Base-by-base conservation (phyloP, 345 rosid species). In the Carallia pectinifolia region DNA sequence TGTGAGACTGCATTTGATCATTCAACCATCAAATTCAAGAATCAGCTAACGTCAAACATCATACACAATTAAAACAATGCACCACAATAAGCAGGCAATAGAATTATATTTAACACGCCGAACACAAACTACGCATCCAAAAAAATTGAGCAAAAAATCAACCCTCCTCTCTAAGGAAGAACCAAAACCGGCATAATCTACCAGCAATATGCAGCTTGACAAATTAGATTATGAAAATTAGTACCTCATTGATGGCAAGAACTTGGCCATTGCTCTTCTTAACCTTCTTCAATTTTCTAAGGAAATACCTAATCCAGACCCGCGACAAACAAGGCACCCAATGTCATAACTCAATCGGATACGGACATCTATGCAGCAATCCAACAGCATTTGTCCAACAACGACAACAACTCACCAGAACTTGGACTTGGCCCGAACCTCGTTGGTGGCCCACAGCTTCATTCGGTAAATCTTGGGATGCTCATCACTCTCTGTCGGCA, bases 381-480 rank as follows among this genome's bases (percentile, higher is more conserved):
- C 9, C 23, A 54, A 54, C 23, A 19, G 3, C 5, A 54, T 54
- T 54, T 19, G 59, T 2, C 30, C 15, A 44, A 39, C 47, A 39
- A 2, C 9, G 9, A 44, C 15, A 12, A 44, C 36, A 5, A 76
- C 86, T 48, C 61, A 86, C 85, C 90, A 86, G 81, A 86, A 86
- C 75, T 86, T 86, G 64, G 88, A 86, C 67, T 79, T 84, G 61
- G 86, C 86, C 37, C 85, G 81, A 62, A 86, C 88, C 77, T 85
- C 89, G 66, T 87, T 87, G 27, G 89, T 85, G 7, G 89, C 91
- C 89, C 91, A 87, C 0, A 82, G 80, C 74, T 84, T 86, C 90
- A 84, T 81, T 59, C 86, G 61, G 66, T 82, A 86, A 54, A 82
- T 84, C 80, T 84, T 82, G 1, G 88, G 90, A 1, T 83, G 89